Evolutionary conservation across 768 basidiomycete genomes (phyloP).

Genomic region (Sporobolomyces phaffii): DNA sequence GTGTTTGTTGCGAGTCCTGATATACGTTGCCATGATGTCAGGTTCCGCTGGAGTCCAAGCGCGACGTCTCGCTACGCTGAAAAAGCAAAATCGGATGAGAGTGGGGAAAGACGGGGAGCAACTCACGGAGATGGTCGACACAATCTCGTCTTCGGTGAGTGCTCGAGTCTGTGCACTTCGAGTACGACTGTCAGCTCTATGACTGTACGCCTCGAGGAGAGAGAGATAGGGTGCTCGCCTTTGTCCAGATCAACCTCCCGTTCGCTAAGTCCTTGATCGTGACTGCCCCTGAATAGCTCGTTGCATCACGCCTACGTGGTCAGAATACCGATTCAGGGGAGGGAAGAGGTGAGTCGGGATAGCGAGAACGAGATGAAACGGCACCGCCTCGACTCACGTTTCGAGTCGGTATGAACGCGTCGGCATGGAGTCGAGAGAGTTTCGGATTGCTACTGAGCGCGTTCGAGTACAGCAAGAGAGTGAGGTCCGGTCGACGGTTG

Average conservation of each 20-base stretch:
- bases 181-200: background rate
- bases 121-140: background rate
- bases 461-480: too few relatives aligned
- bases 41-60: too few relatives aligned
- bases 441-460: too few relatives aligned
- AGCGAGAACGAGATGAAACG: background rate
- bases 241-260: slow-evolving; percentile 12
- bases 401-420: background rate
- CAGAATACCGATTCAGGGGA: background rate
- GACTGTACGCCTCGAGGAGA: too few relatives aligned
- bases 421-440: background rate
- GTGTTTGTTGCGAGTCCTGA: slow-evolving; percentile 19
- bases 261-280: background rate
- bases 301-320: background rate
- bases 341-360: background rate
- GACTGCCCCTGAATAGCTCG: background rate
- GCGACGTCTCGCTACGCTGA: background rate
- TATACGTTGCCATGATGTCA: too few relatives aligned
- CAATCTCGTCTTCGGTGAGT: background rate
- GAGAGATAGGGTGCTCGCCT: slow-evolving; percentile 8
- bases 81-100: too few relatives aligned
- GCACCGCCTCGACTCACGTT: background rate
- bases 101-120: too few relatives aligned
- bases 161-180: slow-evolving; percentile 11
- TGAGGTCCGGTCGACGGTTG: too few relatives aligned